Conservation (phyloP, 2,329 filamentous ascomycete genomes). For the Aspergillus oerlinghausenensis region DNA sequence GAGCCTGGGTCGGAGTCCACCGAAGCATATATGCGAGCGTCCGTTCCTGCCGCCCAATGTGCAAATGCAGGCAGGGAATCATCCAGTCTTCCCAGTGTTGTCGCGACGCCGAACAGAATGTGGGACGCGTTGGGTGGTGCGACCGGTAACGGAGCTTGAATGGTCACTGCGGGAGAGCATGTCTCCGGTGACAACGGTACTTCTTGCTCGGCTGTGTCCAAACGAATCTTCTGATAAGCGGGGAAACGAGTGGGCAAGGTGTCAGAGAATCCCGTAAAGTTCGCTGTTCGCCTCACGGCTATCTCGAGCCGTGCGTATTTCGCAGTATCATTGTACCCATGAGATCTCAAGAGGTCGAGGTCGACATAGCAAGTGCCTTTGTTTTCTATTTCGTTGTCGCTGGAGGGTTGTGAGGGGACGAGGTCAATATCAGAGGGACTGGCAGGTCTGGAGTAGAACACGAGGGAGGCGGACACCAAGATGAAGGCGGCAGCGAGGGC, state of each 20-base stretch:
- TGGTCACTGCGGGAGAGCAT: slow-evolving; percentile 13
- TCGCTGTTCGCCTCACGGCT: slow-evolving; percentile 11
- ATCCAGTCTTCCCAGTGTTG: slow-evolving; percentile 45
- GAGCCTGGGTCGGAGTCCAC: slow-evolving; percentile 32
- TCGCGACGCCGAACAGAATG: slow-evolving; percentile 52
- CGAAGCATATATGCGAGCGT: slow-evolving; percentile 46
- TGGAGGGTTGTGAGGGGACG: neutral
- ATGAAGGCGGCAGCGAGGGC: slow-evolving; percentile 5
- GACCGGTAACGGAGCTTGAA: slow-evolving; percentile 12
- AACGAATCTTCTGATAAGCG: slow-evolving; percentile 12
- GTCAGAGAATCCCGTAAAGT: slow-evolving; percentile 14
- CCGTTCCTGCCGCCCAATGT: slow-evolving; percentile 50
- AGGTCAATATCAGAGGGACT: neutral
- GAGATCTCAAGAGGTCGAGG: slow-evolving; percentile 12
- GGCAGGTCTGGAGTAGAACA: slow-evolving; percentile 5
- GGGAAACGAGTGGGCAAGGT: slow-evolving; percentile 10
- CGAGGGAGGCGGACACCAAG: slow-evolving; percentile 5
- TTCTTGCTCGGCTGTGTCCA: slow-evolving; percentile 17
- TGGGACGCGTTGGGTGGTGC: slow-evolving; percentile 36
- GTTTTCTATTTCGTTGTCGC: neutral
- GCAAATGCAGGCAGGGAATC: slow-evolving; percentile 45
- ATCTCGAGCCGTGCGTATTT: slow-evolving; percentile 17
- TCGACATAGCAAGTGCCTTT: slow-evolving; percentile 12
- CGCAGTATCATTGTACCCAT: slow-evolving; percentile 10
- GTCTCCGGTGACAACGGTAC: slow-evolving; percentile 9